Percentiles rank a stretch among this genome's conserved stretches.
These are phyloP conservation scores for Flueggea neowawraea DNA, from an alignment of 441 rosid genomes.

Conservation along the genomic window DNA sequence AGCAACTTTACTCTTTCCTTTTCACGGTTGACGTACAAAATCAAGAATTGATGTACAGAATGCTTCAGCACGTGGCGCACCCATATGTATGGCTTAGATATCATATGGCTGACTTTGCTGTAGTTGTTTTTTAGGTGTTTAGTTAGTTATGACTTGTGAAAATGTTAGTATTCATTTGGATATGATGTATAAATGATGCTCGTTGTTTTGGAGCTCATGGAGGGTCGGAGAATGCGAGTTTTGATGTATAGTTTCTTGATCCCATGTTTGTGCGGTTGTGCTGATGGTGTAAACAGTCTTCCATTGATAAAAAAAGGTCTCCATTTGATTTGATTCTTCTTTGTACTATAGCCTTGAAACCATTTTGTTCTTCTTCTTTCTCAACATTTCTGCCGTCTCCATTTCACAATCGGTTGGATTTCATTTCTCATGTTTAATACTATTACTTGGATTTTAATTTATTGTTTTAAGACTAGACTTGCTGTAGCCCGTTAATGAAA, in stretches of 20 bases:
- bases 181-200: constrained; percentile 11
- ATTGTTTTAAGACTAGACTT: too few species aligned
- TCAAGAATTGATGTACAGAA: constrained; percentile 18
- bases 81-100: constrained; percentile 12
- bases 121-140: constrained; percentile 9
- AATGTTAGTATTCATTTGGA: constrained; percentile 20
- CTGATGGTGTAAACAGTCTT: neutral
- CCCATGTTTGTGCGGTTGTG: constrained; percentile 1
- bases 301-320: neutral
- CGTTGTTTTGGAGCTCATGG: constrained; percentile 15
- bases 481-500: too few species aligned
- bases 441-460: too few species aligned
- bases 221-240: constrained; percentile 19
- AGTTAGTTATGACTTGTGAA: constrained; percentile 13
- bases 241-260: constrained; percentile 23
- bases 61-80: constrained; percentile 7
- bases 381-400: too few species aligned
- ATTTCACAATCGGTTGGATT: too few species aligned
- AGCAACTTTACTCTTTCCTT: constrained; percentile 6
- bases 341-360: too few species aligned
- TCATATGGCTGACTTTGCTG: constrained; percentile 13
- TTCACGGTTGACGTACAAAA: constrained; percentile 5
- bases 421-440: too few species aligned
- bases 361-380: too few species aligned
- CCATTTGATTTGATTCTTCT: too few species aligned